Evolutionary conservation across 2,329 filamentous ascomycete species (phyloP).

Genomic region (Pseudogymnoascus sp.): DNA sequence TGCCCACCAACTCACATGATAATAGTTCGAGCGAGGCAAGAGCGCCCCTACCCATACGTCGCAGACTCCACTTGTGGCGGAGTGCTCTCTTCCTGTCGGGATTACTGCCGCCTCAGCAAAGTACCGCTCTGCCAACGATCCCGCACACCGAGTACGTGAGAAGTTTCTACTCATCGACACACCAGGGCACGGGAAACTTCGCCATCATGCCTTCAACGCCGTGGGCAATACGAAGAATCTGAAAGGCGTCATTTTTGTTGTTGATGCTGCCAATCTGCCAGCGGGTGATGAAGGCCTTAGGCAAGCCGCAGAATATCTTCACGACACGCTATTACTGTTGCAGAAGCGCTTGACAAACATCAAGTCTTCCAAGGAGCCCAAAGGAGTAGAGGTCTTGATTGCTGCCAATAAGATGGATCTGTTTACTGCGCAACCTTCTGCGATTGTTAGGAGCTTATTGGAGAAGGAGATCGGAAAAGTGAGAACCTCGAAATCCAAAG

Average conservation of each 20-base stretch:
- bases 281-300: constrained; percentile 51
- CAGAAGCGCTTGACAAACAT: constrained; percentile 60
- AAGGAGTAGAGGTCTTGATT: constrained; percentile 65
- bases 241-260: constrained; percentile 71
- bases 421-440: constrained; percentile 80
- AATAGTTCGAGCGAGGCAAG: constrained; percentile 45
- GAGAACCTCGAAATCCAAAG: constrained; percentile 67
- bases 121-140: constrained; percentile 59
- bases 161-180: constrained; percentile 79
- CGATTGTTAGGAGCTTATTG: constrained; percentile 63
- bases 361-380: constrained; percentile 48
- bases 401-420: constrained; percentile 94
- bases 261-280: constrained; percentile 69
- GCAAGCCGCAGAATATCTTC: constrained; percentile 73
- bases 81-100: constrained; percentile 45
- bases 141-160: constrained; percentile 47
- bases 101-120: constrained; percentile 47
- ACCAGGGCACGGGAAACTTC: constrained; percentile 90
- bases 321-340: constrained; percentile 76
- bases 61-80: constrained; percentile 48
- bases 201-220: constrained; percentile 54
- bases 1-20: constrained; percentile 10
- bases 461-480: constrained; percentile 77
- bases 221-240: constrained; percentile 43
- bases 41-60: constrained; percentile 45